Evolutionary conservation across 2,329 filamentous ascomycete species (phyloP).

Genomic region (Neonectria neomacrospora): DNA sequence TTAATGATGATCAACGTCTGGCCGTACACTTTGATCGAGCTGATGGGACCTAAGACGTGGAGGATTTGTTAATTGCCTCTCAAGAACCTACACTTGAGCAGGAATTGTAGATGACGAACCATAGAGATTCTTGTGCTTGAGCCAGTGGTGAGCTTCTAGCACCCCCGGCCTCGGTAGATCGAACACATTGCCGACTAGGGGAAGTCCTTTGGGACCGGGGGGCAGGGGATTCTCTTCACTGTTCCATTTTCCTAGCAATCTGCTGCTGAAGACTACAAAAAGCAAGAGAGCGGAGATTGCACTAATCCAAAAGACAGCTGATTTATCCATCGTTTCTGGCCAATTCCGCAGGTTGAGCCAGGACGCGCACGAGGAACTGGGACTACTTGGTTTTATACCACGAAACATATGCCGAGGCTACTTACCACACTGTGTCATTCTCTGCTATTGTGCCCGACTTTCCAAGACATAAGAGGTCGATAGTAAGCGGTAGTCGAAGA

Average conservation of each 20-base stretch:
- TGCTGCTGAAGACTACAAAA: no score
- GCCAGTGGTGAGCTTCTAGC: slow-evolving; percentile 32
- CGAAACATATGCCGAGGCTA: background rate
- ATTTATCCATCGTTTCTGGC: background rate
- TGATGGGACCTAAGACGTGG: slow-evolving; percentile 55
- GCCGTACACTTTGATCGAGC: slow-evolving; percentile 52
- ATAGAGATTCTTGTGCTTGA: slow-evolving; percentile 32
- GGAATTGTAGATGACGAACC: background rate
- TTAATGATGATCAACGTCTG: slow-evolving; percentile 55
- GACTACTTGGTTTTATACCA: background rate
- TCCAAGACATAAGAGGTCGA: background rate
- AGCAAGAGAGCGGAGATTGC: no score
- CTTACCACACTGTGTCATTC: background rate
- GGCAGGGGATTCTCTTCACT: slow-evolving; percentile 14
- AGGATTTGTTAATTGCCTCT: fast-evolving
- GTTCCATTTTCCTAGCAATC: no score
- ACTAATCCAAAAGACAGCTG: no score
- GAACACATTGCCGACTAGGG: slow-evolving; percentile 28
- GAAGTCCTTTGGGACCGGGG: slow-evolving; percentile 32
- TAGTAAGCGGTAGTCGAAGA: background rate
- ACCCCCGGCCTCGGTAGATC: slow-evolving; percentile 24
- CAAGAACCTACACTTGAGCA: background rate
- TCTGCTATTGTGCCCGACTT: background rate
- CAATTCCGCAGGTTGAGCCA: background rate
- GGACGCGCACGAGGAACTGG: background rate